phyloP scores from a whole-genome alignment of 1,284 basidiomycete species.

The Marasmius oreades region DNA sequence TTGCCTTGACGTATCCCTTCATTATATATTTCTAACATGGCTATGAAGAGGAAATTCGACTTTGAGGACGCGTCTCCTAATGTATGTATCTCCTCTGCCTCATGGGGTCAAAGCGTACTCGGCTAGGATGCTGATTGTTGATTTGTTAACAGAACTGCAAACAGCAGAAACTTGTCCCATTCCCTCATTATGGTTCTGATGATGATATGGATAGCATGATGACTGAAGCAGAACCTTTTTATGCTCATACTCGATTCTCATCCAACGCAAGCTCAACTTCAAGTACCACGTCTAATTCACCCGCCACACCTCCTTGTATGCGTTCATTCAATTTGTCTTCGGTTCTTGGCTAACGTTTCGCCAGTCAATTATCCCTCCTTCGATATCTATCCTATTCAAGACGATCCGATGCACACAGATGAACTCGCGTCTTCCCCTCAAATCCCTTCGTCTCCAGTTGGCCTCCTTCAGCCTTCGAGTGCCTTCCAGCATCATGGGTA shows the following conservation, averaged over 20 bases:
- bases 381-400: constrained; percentile 51
- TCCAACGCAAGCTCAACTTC: constrained; percentile 63
- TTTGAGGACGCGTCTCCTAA: constrained; percentile 47
- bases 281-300: constrained; percentile 41
- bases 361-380: constrained; percentile 61
- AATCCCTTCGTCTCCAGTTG: constrained; percentile 40
- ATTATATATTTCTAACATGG: constrained; percentile 42
- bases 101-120: neutral
- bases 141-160: constrained; percentile 46
- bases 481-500: constrained; percentile 70
- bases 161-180: constrained; percentile 69
- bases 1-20: constrained; percentile 21
- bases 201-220: constrained; percentile 55
- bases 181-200: constrained; percentile 59
- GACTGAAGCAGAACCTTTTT: constrained; percentile 59
- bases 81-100: constrained; percentile 19
- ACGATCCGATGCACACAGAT: constrained; percentile 35
- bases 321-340: constrained; percentile 14
- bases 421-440: constrained; percentile 37
- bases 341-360: constrained; percentile 13
- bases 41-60: constrained; percentile 71
- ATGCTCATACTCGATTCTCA: constrained; percentile 55
- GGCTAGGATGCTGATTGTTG: neutral
- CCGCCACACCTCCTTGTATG: constrained; percentile 41
- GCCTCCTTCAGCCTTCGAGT: constrained; percentile 66